Conservation (phyloP, 257 asterid species). For the Eucommia ulmoides region DNA sequence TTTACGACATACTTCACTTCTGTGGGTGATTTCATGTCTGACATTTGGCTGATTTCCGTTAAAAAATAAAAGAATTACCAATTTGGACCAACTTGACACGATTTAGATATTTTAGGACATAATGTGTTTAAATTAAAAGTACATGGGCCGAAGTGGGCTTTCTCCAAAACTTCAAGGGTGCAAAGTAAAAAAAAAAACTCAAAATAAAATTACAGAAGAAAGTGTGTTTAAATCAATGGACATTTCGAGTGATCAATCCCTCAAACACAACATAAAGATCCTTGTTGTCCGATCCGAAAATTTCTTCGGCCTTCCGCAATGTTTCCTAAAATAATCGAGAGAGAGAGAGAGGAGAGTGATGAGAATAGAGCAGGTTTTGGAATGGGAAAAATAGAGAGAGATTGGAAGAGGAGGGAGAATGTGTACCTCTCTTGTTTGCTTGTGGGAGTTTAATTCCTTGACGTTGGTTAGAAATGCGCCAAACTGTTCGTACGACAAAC, state of each 20-base stretch:
- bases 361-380: neutral
- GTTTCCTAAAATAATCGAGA: constrained; percentile 42
- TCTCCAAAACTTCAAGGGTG: too few species aligned
- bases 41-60: too few species aligned
- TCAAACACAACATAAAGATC: constrained; percentile 75
- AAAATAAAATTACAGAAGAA: too few species aligned
- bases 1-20: too few species aligned
- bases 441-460: constrained; percentile 86
- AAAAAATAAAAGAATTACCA: too few species aligned
- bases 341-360: constrained; percentile 6
- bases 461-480: constrained; percentile 89
- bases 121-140: too few species aligned
- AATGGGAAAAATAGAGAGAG: neutral
- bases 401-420: neutral
- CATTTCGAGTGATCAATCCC: constrained; percentile 66
- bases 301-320: constrained; percentile 69
- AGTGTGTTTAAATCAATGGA: too few species aligned
- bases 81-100: too few species aligned
- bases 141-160: too few species aligned
- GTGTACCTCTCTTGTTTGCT: constrained; percentile 81
- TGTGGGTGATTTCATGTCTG: too few species aligned
- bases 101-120: too few species aligned
- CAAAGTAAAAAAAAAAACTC: too few species aligned
- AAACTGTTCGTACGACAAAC: constrained; percentile 83
- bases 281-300: constrained; percentile 81